phyloP scores from a whole-genome alignment of 2,329 filamentous ascomycete genomes.

The Trichoderma sp. region DNA sequence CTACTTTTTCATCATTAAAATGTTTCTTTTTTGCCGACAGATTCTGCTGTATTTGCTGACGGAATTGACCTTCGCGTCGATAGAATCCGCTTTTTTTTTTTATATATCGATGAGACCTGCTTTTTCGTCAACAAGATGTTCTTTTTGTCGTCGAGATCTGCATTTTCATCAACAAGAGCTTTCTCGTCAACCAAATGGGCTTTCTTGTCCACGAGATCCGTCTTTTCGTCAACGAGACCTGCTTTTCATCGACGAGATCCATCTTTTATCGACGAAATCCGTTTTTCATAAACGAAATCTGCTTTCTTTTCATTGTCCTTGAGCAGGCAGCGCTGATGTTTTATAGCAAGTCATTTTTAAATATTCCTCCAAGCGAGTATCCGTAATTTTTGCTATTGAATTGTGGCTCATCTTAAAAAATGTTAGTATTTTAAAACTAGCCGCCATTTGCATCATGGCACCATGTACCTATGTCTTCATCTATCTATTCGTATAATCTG shows the following conservation, averaged over 20 bases:
- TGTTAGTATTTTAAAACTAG: not conserved
- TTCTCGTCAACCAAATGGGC: not conserved
- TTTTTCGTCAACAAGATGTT: too few relatives aligned
- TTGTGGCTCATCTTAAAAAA: not conserved
- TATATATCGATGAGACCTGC: too few relatives aligned
- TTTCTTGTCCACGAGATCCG: not conserved
- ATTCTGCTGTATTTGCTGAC: too few relatives aligned
- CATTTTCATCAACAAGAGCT: not conserved
- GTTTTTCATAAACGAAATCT: not conserved
- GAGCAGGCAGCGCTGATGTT: not conserved
- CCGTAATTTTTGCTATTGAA: not conserved
- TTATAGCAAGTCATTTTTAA: not conserved
- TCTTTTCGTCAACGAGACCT: too few relatives aligned
- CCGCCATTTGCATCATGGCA: not conserved
- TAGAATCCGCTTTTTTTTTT: too few relatives aligned
- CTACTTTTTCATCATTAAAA: too few relatives aligned
- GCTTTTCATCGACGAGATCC: too few relatives aligned
- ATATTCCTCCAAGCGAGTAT: not conserved
- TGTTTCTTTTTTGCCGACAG: too few relatives aligned
- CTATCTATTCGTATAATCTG: not conserved
- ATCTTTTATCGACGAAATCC: too few relatives aligned
- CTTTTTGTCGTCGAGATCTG: too few relatives aligned
- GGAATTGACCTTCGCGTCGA: too few relatives aligned
- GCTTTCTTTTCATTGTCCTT: not conserved
- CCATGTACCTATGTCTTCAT: not conserved